These are phyloP conservation scores for Striga hermonthica DNA, from an alignment of 305 asterid species.

Conservation along the genomic window DNA sequence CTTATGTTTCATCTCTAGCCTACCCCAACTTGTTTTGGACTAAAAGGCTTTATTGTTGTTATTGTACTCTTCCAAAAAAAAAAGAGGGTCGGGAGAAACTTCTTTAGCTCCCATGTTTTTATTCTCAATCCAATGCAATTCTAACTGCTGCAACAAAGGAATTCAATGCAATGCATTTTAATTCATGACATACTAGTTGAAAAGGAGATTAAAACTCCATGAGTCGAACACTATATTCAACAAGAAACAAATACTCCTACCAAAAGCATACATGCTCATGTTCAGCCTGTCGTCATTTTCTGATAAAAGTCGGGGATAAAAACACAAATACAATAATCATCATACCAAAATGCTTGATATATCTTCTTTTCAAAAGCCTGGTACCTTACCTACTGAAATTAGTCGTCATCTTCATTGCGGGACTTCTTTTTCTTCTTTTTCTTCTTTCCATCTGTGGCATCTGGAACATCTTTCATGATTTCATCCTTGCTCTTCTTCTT, in stretches of 20 bases:
- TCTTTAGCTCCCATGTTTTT: too few relatives aligned
- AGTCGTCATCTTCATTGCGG: slow-evolving; percentile 42
- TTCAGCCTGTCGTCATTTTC: slow-evolving; percentile 1
- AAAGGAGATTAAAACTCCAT: too few relatives aligned
- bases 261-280: slow-evolving; percentile 9
- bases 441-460: slow-evolving; percentile 44
- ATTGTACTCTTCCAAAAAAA: too few relatives aligned
- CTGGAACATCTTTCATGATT: slow-evolving; percentile 32
- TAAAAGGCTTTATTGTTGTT: too few relatives aligned
- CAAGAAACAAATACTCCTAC: background rate
- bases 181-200: too few relatives aligned
- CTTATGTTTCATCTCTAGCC: too few relatives aligned
- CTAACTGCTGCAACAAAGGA: too few relatives aligned
- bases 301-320: background rate
- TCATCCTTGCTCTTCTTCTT: slow-evolving; percentile 65
- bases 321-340: slow-evolving; percentile 15
- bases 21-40: too few relatives aligned
- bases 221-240: too few relatives aligned
- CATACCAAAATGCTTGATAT: slow-evolving; percentile 24
- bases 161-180: too few relatives aligned
- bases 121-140: too few relatives aligned
- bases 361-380: background rate
- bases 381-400: slow-evolving; percentile 24
- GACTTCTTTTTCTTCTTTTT: slow-evolving; percentile 61
- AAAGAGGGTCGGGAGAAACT: too few relatives aligned